Percentiles rank a stretch among this genome's conserved stretches.
Evolutionary conservation across 139 green algal species (phyloP).

Genomic region (Limnomonas spitsbergensis): DNA sequence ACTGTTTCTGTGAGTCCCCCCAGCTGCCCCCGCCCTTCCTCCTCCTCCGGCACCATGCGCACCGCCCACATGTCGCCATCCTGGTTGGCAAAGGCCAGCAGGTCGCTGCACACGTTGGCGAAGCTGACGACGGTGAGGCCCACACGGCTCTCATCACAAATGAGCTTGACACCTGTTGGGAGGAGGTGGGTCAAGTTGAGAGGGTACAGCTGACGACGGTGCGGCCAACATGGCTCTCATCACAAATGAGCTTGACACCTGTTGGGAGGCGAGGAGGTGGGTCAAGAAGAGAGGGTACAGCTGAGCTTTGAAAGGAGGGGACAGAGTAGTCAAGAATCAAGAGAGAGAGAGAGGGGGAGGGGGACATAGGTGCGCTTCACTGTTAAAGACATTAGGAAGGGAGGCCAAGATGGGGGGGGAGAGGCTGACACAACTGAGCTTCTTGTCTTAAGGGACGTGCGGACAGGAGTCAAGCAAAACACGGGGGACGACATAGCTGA

Average conservation of each 20-base stretch:
- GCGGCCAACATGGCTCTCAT: not conserved
- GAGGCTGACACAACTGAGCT: no score
- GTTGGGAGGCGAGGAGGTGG: not conserved
- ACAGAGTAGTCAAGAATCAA: no score
- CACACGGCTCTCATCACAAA: constrained; percentile 1
- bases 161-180: not conserved
- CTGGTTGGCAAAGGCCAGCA: constrained; percentile 18
- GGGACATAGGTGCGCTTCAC: no score
- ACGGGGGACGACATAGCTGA: no score
- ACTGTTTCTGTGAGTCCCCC: no score
- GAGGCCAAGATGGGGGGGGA: no score
- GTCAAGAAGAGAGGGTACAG: not conserved
- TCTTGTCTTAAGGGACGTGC: no score
- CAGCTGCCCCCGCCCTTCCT: no score
- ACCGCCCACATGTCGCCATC: constrained; percentile 11
- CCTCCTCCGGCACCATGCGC: not conserved
- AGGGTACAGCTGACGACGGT: not conserved
- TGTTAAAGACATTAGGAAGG: no score
- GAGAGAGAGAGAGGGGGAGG: no score
- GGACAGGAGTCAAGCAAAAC: no score
- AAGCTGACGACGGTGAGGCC: not conserved
- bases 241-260: not conserved
- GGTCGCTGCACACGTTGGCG: constrained; percentile 11
- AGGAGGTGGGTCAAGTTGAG: not conserved
- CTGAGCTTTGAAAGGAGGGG: no score